Conservation (phyloP, 176 grass and related monocot species). For the Metroxylon sagu region DNA sequence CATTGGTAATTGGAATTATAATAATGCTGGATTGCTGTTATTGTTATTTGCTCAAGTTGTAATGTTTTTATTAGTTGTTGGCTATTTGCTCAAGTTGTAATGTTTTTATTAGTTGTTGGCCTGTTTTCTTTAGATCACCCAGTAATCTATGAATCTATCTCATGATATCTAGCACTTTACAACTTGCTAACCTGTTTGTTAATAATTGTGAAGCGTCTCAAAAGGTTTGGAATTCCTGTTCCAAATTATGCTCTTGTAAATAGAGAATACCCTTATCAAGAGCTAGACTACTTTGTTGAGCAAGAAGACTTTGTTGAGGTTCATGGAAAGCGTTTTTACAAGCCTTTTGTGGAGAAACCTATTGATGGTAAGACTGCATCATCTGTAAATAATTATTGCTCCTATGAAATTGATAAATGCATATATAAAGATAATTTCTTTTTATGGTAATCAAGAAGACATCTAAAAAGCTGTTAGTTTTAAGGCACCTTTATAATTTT, state of each 20-base stretch:
- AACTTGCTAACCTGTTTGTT: too few relatives aligned
- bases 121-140: too few relatives aligned
- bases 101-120: too few relatives aligned
- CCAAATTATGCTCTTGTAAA: constrained; percentile 78
- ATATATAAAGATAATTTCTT: too few relatives aligned
- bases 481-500: neutral
- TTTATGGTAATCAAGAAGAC: too few relatives aligned
- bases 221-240: constrained; percentile 67
- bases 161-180: too few relatives aligned
- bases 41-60: too few relatives aligned
- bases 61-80: too few relatives aligned
- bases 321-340: constrained; percentile 69
- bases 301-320: constrained; percentile 95
- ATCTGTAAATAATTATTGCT: constrained; percentile 10
- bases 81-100: too few relatives aligned
- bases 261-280: constrained; percentile 84
- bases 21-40: too few relatives aligned
- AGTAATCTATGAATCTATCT: too few relatives aligned
- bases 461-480: neutral
- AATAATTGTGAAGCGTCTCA: constrained; percentile 49
- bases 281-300: constrained; percentile 75
- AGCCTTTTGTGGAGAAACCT: constrained; percentile 98
- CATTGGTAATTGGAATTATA: too few relatives aligned
- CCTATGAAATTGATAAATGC: neutral
- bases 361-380: constrained; percentile 61